Percentiles rank a stretch among this genome's conserved stretches.
Evolutionary conservation across 2,329 filamentous ascomycete genomes (phyloP).

Genomic region (Elsinoe arachidis): DNA sequence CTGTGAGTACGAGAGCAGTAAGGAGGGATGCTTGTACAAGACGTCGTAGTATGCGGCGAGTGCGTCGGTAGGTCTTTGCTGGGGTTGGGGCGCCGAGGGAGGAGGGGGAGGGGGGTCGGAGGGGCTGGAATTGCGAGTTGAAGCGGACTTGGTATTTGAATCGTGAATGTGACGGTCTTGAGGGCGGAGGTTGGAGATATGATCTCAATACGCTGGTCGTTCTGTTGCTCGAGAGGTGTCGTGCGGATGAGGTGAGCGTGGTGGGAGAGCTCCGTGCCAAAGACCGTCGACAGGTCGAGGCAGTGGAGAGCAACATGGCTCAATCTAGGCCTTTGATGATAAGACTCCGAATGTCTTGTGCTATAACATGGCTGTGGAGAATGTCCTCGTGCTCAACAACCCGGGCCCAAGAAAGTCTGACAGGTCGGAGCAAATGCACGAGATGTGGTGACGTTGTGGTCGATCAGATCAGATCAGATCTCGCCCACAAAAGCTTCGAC

Average conservation of each 20-base stretch:
- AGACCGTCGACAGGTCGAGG: neutral
- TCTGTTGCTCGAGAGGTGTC: neutral
- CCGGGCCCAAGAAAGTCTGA: neutral
- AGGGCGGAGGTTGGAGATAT: neutral
- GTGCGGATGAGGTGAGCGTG: neutral
- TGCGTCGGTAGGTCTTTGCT: constrained; percentile 61
- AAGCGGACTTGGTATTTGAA: constrained; percentile 14
- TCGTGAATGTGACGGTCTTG: neutral
- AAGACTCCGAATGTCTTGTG: neutral
- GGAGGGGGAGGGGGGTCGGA: constrained; percentile 62
- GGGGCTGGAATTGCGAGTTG: constrained; percentile 34
- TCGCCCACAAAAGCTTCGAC: neutral
- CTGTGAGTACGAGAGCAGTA: constrained; percentile 54
- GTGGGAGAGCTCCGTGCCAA: neutral
- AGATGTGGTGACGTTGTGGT: constrained; percentile 4
- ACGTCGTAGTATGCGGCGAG: constrained; percentile 69
- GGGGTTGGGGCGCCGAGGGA: constrained; percentile 64
- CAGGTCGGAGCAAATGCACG: neutral
- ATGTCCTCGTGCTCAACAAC: neutral
- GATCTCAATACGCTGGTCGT: no score
- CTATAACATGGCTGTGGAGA: constrained; percentile 1
- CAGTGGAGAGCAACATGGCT: constrained; percentile 6
- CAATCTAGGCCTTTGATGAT: neutral
- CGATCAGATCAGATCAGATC: neutral
- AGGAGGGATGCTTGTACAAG: constrained; percentile 54